Evolutionary conservation across 2,329 filamentous ascomycete species (phyloP), one percentile per base, ranked within the genome.

Genomic region (Cladophialophora yegresii): DNA sequence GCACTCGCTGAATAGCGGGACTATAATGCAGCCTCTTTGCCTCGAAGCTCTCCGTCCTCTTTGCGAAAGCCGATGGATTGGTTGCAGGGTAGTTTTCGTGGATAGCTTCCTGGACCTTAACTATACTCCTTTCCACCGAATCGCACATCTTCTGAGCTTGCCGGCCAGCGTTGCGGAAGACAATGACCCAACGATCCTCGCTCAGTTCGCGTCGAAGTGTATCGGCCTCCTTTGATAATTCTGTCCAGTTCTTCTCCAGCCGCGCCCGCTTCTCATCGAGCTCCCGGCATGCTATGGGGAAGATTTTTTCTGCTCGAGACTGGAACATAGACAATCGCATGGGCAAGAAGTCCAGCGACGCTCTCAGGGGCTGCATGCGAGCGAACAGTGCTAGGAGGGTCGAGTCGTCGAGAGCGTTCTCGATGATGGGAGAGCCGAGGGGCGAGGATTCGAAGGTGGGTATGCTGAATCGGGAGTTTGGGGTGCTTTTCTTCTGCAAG

Each of bases 121-220:
- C 78, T 64, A 96, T 86, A 74, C 92, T 96, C 68, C 93, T 85
- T 74, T 96, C 91, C 23, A 98, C 91, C 3, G 93, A 97, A 71
- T 96, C 92, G 74, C 92, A 93, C 92, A 99, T 96, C 80, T 96
- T 96, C 71, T 95, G 87, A 4, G 95, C 93, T 77, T 97, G 92
- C 63, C 89, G 85, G 13, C 92, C 93, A 16, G 95, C 95, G 69
- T 95, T 93, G 62, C 93, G 87, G 80, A 99, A 99, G 40, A 98
- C 93, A 59, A 96, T 84, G 50, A 99, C 88, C 95, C 95, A 99
- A 62, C 92, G 88, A 74, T 99, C 95, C 75, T 99, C 95, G 30
- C 92, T 92, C 3, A 99, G 82, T 75, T 99, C 95, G 74, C 92
- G 90, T 68, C 93, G 85, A 54, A 99, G 78, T 1, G 90, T 90